Evolutionary conservation across 2,329 filamentous ascomycete genomes (phyloP).

Genomic region (Xylariomycetidae sp.): DNA sequence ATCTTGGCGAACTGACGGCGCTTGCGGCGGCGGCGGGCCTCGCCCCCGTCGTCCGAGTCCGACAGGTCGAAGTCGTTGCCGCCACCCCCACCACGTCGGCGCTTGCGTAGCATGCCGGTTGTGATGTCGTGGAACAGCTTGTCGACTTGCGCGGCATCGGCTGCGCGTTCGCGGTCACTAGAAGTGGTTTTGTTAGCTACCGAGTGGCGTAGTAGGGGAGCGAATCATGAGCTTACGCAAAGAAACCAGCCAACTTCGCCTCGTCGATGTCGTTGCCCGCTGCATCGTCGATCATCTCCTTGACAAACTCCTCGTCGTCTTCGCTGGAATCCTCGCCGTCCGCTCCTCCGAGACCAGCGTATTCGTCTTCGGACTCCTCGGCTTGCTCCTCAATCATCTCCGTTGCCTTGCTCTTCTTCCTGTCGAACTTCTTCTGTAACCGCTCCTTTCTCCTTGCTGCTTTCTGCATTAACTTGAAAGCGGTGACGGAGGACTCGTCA

Average conservation of each 20-base stretch:
- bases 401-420: constrained; percentile 80
- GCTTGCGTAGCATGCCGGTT: constrained; percentile 78
- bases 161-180: constrained; percentile 71
- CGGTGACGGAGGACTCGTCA: constrained; percentile 28
- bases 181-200: constrained; percentile 4
- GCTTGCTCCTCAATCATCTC: constrained; percentile 89
- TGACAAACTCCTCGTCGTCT: constrained; percentile 63
- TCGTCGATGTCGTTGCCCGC: constrained; percentile 72
- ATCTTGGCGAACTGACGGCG: constrained; percentile 85
- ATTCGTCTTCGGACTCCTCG: constrained; percentile 97
- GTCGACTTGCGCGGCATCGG: constrained; percentile 81
- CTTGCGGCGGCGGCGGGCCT: constrained; percentile 72
- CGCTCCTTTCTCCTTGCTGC: constrained; percentile 51
- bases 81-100: constrained; percentile 46
- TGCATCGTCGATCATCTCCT: constrained; percentile 87
- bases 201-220: background rate
- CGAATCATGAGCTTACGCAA: constrained; percentile 69
- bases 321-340: constrained; percentile 81
- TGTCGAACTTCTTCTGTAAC: constrained; percentile 59
- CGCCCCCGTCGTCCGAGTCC: constrained; percentile 83
- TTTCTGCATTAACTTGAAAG: constrained; percentile 67
- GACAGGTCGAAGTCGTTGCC: constrained; percentile 74
- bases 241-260: constrained; percentile 75
- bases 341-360: constrained; percentile 83
- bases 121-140: constrained; percentile 92